These are phyloP conservation scores for Penicillium fuscoglaucum DNA, from an alignment of 2,329 filamentous ascomycete species.

Conservation along the genomic window DNA sequence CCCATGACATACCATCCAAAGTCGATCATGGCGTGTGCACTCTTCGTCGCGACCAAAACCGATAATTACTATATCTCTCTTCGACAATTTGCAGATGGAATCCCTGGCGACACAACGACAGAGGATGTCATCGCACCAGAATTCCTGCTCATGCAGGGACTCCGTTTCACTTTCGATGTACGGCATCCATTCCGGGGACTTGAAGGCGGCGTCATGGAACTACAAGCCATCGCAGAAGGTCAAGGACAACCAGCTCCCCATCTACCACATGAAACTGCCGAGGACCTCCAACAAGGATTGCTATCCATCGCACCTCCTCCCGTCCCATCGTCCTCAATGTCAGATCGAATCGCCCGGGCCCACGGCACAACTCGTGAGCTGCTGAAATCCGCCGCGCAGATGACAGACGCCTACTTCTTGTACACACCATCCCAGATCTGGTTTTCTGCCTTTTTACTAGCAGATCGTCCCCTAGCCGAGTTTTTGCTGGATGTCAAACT, in stretches of 20 bases:
- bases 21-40: conserved; percentile 81
- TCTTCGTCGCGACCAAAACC: conserved; percentile 92
- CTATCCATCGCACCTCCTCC: conserved; percentile 34
- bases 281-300: conserved; percentile 34
- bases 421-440: conserved; percentile 94
- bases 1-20: conserved; percentile 95
- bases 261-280: conserved; percentile 31
- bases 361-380: conserved; percentile 72
- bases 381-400: conserved; percentile 74
- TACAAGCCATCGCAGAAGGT: conserved; percentile 66
- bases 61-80: conserved; percentile 77
- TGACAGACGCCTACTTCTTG: conserved; percentile 96
- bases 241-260: conserved; percentile 47
- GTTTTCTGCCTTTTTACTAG: conserved; percentile 75
- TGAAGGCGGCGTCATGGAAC: conserved; percentile 81
- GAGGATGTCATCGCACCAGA: conserved; percentile 88
- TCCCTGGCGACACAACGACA: conserved; percentile 68
- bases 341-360: conserved; percentile 58
- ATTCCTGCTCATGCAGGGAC: conserved; percentile 86
- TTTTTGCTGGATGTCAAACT: conserved; percentile 50
- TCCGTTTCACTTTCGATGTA: conserved; percentile 92
- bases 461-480: conserved; percentile 57
- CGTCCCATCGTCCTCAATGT: conserved; percentile 31
- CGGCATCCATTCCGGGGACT: conserved; percentile 85
- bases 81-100: conserved; percentile 65